Conservation (phyloP, 2,329 filamentous ascomycete species). For the Cordyceps farinosa region DNA sequence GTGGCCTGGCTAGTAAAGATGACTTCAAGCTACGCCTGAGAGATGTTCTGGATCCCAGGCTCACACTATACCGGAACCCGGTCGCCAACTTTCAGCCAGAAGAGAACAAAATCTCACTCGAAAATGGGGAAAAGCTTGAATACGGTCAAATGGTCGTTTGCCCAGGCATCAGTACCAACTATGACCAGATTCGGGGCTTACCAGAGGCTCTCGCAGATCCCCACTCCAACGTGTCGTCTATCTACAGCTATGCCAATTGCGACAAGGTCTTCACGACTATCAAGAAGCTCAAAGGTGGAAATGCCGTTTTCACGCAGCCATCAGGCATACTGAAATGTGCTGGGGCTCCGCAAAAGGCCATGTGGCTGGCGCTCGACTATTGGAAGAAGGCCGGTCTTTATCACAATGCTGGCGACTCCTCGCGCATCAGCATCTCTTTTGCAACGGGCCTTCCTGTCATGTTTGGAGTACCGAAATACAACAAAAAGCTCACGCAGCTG, state of each 20-base stretch:
- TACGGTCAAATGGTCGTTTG: conserved; percentile 65
- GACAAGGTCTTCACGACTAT: conserved; percentile 51
- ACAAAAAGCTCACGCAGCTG: conserved; percentile 48
- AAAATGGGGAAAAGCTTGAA: conserved; percentile 50
- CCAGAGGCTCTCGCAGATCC: conserved; percentile 51
- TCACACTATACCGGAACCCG: conserved; percentile 55
- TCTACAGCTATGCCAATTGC: conserved; percentile 54
- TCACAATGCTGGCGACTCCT: conserved; percentile 40
- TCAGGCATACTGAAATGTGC: conserved; percentile 57
- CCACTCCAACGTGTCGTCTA: conserved; percentile 48
- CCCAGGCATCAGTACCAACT: conserved; percentile 53
- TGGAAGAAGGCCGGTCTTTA: conserved; percentile 53
- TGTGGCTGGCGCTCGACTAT: conserved; percentile 59
- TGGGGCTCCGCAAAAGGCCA: conserved; percentile 58
- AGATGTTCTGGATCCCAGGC: conserved; percentile 52
- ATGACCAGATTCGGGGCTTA: conserved; percentile 49
- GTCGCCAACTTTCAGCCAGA: conserved; percentile 52
- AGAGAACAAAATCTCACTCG: conserved; percentile 53
- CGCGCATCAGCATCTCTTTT: conserved; percentile 49
- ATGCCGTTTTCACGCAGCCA: conserved; percentile 58
- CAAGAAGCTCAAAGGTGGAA: conserved; percentile 45
- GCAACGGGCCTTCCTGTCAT: conserved; percentile 54
- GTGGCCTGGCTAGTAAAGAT: conserved; percentile 60
- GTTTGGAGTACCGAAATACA: conserved; percentile 61
- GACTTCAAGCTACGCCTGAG: conserved; percentile 50